phyloP scores from a whole-genome alignment of 345 rosid genomes.

The Balakata baccata region DNA sequence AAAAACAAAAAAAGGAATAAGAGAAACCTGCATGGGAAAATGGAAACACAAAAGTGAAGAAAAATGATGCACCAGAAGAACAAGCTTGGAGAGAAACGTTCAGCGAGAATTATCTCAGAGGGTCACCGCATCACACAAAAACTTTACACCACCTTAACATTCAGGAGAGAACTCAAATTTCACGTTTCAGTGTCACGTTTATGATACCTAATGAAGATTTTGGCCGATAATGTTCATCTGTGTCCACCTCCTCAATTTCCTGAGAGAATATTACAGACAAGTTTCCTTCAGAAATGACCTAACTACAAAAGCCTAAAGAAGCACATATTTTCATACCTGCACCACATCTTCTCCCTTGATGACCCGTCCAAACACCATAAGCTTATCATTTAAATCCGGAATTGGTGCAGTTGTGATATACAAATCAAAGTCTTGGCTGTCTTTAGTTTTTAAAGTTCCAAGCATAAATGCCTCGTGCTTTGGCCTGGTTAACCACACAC shows the following conservation, averaged over 20 bases:
- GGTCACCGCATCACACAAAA: background rate
- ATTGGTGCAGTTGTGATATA: conserved; percentile 83
- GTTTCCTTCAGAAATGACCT: conserved; percentile 9
- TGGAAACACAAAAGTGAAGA: background rate
- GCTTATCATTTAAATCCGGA: conserved; percentile 69
- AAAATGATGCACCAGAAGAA: background rate
- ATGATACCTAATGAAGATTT: conserved; percentile 62
- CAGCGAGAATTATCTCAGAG: background rate
- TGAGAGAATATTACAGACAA: conserved; percentile 22
- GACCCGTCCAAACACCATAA: conserved; percentile 74
- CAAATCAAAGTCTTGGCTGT: conserved; percentile 55
- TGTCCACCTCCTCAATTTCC: conserved; percentile 98
- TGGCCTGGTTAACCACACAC: conserved; percentile 38
- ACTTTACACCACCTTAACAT: background rate
- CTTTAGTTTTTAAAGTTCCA: conserved; percentile 63
- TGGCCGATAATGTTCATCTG: conserved; percentile 83
- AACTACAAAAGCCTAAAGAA: background rate
- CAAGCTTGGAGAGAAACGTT: background rate
- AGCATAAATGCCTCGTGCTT: conserved; percentile 84
- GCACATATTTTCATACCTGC: conserved; percentile 47
- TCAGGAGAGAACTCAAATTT: conserved; percentile 29
- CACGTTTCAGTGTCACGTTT: conserved; percentile 50
- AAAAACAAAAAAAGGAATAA: too few relatives aligned
- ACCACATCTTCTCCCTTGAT: conserved; percentile 80
- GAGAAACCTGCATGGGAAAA: background rate